Evolutionary conservation across 208 protist genomes (phyloP).

Genomic region (Trypanosoma grayi): DNA sequence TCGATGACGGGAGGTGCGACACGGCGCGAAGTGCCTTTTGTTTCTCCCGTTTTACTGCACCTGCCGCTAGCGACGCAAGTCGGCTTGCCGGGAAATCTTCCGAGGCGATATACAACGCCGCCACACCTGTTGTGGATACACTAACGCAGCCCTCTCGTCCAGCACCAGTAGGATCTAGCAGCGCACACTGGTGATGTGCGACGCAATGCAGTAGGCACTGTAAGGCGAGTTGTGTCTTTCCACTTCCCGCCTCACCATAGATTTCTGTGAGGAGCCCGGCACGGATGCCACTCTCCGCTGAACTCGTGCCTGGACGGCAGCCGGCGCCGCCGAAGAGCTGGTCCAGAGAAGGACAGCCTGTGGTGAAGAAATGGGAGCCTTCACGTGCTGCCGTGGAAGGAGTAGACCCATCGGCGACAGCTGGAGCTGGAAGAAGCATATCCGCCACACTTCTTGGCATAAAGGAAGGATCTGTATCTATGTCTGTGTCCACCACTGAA

Average conservation of each 20-base stretch:
- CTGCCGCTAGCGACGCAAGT: slow-evolving; percentile 22
- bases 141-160: neutral
- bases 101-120: slow-evolving; percentile 52
- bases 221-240: slow-evolving; percentile 75
- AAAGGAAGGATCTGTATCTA: neutral
- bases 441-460: slow-evolving; percentile 7
- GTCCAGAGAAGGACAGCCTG: slow-evolving; percentile 35
- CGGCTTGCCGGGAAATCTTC: slow-evolving; percentile 56
- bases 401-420: neutral
- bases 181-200: slow-evolving; percentile 22
- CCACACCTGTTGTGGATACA: slow-evolving; percentile 6
- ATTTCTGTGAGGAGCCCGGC: slow-evolving; percentile 61
- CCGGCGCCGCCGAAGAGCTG: slow-evolving; percentile 24
- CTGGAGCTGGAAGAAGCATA: neutral
- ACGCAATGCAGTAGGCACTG: slow-evolving; percentile 56
- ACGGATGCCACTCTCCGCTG: slow-evolving; percentile 33
- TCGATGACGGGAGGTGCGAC: slow-evolving; percentile 19
- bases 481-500: neutral
- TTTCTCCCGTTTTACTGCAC: slow-evolving; percentile 9
- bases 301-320: neutral
- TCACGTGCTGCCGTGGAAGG: neutral
- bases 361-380: slow-evolving; percentile 20
- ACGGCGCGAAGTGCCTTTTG: slow-evolving; percentile 13
- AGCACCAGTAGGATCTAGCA: neutral
- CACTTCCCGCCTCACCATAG: slow-evolving; percentile 71